These are phyloP conservation scores for Nymphaea thermarum DNA, from an alignment of 164 flowering plant genomes.

Conservation along the genomic window DNA sequence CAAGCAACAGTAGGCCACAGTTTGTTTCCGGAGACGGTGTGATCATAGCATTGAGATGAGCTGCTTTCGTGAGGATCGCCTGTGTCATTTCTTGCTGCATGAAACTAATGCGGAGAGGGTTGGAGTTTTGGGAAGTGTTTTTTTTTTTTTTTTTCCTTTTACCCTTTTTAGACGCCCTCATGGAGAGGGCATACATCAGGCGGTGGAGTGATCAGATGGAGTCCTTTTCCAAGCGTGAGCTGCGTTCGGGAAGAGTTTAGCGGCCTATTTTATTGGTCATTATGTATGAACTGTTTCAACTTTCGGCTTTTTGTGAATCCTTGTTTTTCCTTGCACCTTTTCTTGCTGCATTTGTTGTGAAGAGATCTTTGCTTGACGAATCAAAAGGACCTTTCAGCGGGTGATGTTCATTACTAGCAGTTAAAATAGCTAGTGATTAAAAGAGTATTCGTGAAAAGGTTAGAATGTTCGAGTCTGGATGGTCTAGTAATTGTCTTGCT, in stretches of 20 bases:
- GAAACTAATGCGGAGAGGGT: background rate
- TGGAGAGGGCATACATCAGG: background rate
- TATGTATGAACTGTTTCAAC: background rate
- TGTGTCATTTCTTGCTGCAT: background rate
- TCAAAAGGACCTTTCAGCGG: too few relatives aligned
- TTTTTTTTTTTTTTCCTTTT: background rate
- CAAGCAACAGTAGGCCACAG: conserved; percentile 22
- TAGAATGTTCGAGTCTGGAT: background rate
- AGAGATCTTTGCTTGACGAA: too few relatives aligned
- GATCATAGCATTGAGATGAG: background rate
- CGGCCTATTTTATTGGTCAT: background rate
- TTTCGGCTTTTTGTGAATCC: background rate
- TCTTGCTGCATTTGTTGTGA: too few relatives aligned
- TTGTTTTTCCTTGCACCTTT: background rate
- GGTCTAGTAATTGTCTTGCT: too few relatives aligned
- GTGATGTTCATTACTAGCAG: too few relatives aligned
- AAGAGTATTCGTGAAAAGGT: too few relatives aligned
- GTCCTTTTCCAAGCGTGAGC: background rate
- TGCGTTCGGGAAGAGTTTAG: background rate
- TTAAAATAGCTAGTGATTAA: too few relatives aligned
- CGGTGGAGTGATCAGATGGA: background rate
- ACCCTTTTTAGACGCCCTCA: background rate
- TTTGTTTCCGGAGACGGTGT: background rate
- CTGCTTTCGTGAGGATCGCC: background rate
- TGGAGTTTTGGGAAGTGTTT: background rate